A percentile compares a stretch with the other conserved stretches of the same genome.
phyloP scores from a whole-genome alignment of 2,329 filamentous ascomycete species.

The Chaetomiaceae sp. region DNA sequence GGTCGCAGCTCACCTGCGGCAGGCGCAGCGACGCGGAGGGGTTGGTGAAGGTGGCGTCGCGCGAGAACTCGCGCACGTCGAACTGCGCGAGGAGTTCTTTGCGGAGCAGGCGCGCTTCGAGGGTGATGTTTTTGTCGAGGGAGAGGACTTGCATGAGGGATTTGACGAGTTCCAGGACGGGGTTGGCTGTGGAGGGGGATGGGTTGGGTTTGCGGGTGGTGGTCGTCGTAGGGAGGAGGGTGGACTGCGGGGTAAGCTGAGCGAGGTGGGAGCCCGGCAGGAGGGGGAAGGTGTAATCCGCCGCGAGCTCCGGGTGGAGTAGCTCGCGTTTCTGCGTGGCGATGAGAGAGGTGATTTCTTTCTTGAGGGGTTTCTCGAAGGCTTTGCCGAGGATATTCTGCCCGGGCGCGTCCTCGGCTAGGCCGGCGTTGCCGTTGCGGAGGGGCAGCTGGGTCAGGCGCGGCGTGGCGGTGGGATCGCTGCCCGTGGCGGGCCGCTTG shows the following conservation, averaged over 20 bases:
- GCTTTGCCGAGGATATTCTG: slow-evolving; percentile 68
- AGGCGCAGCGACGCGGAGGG: slow-evolving; percentile 71
- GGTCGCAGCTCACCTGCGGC: slow-evolving; percentile 73
- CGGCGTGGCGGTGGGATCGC: slow-evolving; percentile 44
- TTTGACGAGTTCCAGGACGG: slow-evolving; percentile 86
- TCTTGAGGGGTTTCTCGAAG: slow-evolving; percentile 86
- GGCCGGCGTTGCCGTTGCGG: slow-evolving; percentile 48
- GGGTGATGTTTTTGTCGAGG: slow-evolving; percentile 81
- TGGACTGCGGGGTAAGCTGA: slow-evolving; percentile 29
- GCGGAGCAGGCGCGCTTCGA: slow-evolving; percentile 80
- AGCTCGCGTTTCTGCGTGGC: slow-evolving; percentile 82
- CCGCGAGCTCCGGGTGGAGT: slow-evolving; percentile 78
- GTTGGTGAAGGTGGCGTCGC: slow-evolving; percentile 81
- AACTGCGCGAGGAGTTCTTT: slow-evolving; percentile 87
- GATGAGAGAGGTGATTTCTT: slow-evolving; percentile 77
- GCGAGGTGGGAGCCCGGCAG: slow-evolving; percentile 67
- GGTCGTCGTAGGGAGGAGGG: slow-evolving; percentile 2
- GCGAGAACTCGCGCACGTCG: slow-evolving; percentile 88
- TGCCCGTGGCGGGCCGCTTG: slow-evolving; percentile 60
- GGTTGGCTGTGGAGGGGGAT: slow-evolving; percentile 57
- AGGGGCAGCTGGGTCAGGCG: slow-evolving; percentile 53
- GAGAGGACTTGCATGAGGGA: slow-evolving; percentile 85
- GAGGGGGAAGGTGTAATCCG: slow-evolving; percentile 78
- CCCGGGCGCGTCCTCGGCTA: slow-evolving; percentile 52
- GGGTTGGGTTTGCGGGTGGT: slow-evolving; percentile 7